Evolutionary conservation across 345 rosid genomes (phyloP).

Genomic region (Mangifera indica): DNA sequence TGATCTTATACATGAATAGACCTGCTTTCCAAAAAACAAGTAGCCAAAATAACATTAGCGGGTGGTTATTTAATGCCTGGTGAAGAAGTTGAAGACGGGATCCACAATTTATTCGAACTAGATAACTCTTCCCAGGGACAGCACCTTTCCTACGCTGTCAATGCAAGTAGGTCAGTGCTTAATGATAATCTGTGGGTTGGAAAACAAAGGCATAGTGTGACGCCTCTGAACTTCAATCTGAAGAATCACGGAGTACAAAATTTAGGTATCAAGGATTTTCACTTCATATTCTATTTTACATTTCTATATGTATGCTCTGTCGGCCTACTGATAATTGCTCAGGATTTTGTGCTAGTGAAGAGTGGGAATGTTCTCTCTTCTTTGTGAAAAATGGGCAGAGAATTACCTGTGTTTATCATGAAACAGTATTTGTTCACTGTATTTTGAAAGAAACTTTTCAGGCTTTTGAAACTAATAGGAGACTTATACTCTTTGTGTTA

Average conservation of each 20-base stretch:
- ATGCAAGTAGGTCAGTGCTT: constrained; percentile 35
- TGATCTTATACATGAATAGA: constrained; percentile 31
- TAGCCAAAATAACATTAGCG: constrained; percentile 27
- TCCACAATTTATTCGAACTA: constrained; percentile 37
- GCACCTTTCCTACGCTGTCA: constrained; percentile 26
- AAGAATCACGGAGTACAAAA: constrained; percentile 28
- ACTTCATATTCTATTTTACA: not conserved
- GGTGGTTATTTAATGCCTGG: constrained; percentile 48
- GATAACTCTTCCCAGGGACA: constrained; percentile 36
- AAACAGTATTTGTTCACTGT: not conserved
- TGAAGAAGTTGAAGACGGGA: constrained; percentile 40
- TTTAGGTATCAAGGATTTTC: constrained; percentile 31
- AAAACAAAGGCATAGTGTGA: constrained; percentile 29
- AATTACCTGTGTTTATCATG: not conserved
- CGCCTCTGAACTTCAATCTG: constrained; percentile 29
- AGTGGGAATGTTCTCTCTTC: not conserved
- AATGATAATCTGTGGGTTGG: constrained; percentile 36
- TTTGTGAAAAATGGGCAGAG: constrained; percentile 3
- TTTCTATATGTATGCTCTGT: not conserved
- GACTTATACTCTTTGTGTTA: constrained; percentile 8
- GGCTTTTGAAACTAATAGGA: not conserved
- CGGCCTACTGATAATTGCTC: not conserved
- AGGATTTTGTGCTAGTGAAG: not conserved
- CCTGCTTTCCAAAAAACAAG: constrained; percentile 24
- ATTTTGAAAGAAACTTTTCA: not conserved